A percentile compares a stretch with the other conserved stretches of the same genome.
Conservation (phyloP, 192 early-diverging fungal species). For the Phycomyces nitens region DNA sequence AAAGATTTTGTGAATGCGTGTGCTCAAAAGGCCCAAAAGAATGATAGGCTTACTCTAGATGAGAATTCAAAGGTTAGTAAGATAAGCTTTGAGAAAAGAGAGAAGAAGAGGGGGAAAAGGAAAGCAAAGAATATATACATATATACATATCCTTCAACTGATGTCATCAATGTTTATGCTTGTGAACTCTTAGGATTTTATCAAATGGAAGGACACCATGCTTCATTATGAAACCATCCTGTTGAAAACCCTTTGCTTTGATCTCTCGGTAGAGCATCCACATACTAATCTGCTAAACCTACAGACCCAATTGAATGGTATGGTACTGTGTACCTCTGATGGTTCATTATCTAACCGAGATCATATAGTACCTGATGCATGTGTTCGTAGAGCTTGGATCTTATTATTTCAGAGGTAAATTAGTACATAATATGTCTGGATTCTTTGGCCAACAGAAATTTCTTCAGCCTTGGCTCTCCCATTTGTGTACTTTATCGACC, state of each 20-base stretch:
- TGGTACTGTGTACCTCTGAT: not conserved
- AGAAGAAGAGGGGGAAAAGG: not conserved
- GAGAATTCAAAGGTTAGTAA: conserved; percentile 36
- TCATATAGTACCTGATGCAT: conserved; percentile 18
- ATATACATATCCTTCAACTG: not conserved
- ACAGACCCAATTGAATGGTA: conserved; percentile 24
- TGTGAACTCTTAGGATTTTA: conserved; percentile 40
- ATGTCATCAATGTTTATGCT: not conserved
- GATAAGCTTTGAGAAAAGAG: too few relatives aligned
- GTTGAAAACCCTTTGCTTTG: conserved; percentile 67
- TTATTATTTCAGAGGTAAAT: conserved; percentile 47
- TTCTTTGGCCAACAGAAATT: not conserved
- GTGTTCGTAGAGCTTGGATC: conserved; percentile 49
- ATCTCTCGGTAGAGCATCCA: conserved; percentile 65
- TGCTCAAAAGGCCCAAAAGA: conserved; percentile 51
- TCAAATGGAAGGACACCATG: conserved; percentile 54
- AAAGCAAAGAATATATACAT: not conserved
- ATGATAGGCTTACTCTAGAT: conserved; percentile 27
- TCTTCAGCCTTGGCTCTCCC: conserved; percentile 38
- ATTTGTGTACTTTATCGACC: conserved; percentile 45
- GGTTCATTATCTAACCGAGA: too few relatives aligned
- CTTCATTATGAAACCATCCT: conserved; percentile 55
- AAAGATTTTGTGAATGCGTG: conserved; percentile 48
- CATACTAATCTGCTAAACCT: conserved; percentile 45
- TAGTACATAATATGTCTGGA: not conserved